Base-by-base conservation (phyloP, 2,329 filamentous ascomycete species). In the Aspergillus fumigatus region DNA sequence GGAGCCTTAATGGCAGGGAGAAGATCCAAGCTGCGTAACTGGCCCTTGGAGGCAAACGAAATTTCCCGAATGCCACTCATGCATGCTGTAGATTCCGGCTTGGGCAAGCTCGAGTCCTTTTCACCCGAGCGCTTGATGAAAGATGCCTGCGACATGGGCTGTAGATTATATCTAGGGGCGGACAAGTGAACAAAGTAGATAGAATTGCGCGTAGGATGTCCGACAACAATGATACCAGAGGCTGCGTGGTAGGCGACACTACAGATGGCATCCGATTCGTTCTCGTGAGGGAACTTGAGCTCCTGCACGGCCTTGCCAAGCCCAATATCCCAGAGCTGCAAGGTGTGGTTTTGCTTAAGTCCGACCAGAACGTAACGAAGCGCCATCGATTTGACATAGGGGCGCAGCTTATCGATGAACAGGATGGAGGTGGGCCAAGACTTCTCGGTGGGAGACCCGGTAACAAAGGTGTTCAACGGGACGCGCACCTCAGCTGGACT, bases 271-370 rank as follows among this genome's bases (percentile, higher is more conserved):
- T 97, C 93, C 3, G 91, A 95, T 72, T 97, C 93, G 70, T 94
- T 96, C 77, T 90, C 90, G 71, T 99, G 93, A 1, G 94, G 94
- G 55, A 99, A 86, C 72, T 96, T 94, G 73, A 99, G 88, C 77
- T 99, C 94, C 73, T 99, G 93, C 40, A 99, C 94, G 29, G 92
- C 90, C 77, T 97, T 97, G 64, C 89, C 89, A 35, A 99, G 86
- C 45, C 90, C 92, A 69, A 99, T 86, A 79, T 99, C 94, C 95
- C 94, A 99, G 48, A 99, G 85, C 80, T 99, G 95, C 60, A 99
- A 85, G 55, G 93, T 95, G 77, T 99, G 94, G 75, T 99, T 99
- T 75, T 99, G 94, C 79, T 97, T 97, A 85, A 97, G 91, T 67
- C 94, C 94, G 60, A 99, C 90, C 71, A 99, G 88, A 79, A 99